A percentile compares a stretch with the other conserved stretches of the same genome.
Evolutionary conservation across 805 yeast genomes (phyloP).

Genomic region (Candida ipomoeae): DNA sequence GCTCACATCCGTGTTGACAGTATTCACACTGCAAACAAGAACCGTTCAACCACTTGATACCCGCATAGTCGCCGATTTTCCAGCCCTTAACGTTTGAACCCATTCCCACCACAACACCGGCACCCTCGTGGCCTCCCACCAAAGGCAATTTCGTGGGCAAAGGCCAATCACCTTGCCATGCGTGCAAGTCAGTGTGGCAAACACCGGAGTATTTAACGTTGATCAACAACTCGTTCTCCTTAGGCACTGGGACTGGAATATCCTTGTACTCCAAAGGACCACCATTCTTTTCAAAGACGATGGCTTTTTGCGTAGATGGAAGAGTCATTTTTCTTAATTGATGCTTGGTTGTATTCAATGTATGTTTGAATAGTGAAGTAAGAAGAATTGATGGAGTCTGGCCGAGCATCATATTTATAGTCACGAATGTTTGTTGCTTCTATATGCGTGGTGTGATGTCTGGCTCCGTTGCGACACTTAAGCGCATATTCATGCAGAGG

Average conservation of each 20-base stretch:
- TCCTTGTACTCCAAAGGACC: conserved; percentile 40
- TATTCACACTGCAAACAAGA: conserved; percentile 42
- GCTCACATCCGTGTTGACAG: conserved; percentile 42
- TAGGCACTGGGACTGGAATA: conserved; percentile 40
- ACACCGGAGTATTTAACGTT: conserved; percentile 45
- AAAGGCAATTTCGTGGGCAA: conserved; percentile 42
- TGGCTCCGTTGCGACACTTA: not conserved
- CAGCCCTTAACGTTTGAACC: conserved; percentile 41
- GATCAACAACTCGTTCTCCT: conserved; percentile 39
- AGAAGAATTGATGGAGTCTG: not conserved
- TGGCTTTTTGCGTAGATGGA: conserved; percentile 42
- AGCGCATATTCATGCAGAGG: conserved; percentile 2
- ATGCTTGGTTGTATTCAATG: not conserved
- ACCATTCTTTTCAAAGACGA: conserved; percentile 39
- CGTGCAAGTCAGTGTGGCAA: conserved; percentile 46
- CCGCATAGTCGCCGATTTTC: conserved; percentile 43
- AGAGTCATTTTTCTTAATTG: conserved; percentile 17
- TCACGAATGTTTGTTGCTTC: not conserved
- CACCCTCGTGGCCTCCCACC: conserved; percentile 48
- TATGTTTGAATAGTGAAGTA: not conserved
- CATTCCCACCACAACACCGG: conserved; percentile 43
- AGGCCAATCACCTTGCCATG: conserved; percentile 48
- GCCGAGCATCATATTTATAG: not conserved
- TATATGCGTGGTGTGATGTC: conserved; percentile 1
- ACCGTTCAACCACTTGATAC: conserved; percentile 45